These are phyloP conservation scores for Penicillium palitans DNA, from an alignment of 2,329 filamentous ascomycete species.

Conservation along the genomic window DNA sequence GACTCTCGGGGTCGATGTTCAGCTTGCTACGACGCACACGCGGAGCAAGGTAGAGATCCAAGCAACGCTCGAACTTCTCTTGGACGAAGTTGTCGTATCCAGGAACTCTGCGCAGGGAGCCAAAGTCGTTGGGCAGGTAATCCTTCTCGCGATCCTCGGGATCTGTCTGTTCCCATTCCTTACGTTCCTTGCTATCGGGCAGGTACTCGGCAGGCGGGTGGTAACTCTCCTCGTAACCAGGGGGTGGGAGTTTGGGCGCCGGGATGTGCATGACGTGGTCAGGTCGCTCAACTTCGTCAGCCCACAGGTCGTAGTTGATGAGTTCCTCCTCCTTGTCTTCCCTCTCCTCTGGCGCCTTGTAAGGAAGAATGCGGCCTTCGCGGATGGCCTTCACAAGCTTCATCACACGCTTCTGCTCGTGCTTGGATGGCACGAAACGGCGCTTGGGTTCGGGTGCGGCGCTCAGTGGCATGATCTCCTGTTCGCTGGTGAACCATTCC, in stretches of 20 bases:
- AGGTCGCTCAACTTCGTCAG: slow-evolving; percentile 78
- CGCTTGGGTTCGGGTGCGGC: slow-evolving; percentile 94
- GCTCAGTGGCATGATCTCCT: slow-evolving; percentile 92
- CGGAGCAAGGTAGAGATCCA: slow-evolving; percentile 93
- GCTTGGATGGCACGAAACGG: slow-evolving; percentile 92
- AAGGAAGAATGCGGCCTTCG: slow-evolving; percentile 90
- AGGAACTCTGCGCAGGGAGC: slow-evolving; percentile 84
- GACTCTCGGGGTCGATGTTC: slow-evolving; percentile 91
- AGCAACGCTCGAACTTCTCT: slow-evolving; percentile 90
- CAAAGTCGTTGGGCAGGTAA: slow-evolving; percentile 79
- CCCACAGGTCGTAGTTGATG: slow-evolving; percentile 87
- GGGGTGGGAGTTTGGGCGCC: slow-evolving; percentile 88
- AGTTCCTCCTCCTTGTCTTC: slow-evolving; percentile 72
- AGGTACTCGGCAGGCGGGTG: slow-evolving; percentile 95
- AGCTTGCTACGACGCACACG: slow-evolving; percentile 88
- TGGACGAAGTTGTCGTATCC: slow-evolving; percentile 89
- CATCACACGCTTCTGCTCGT: slow-evolving; percentile 94
- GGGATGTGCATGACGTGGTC: slow-evolving; percentile 93
- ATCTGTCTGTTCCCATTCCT: slow-evolving; percentile 80
- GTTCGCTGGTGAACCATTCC: slow-evolving; percentile 87
- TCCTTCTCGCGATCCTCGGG: slow-evolving; percentile 89
- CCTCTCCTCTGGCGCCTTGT: slow-evolving; percentile 72
- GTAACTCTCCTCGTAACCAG: slow-evolving; percentile 93
- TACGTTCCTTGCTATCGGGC: slow-evolving; percentile 78
- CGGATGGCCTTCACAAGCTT: slow-evolving; percentile 95